Conservation (phyloP, 345 rosid species). For the Dimocarpus longan region DNA sequence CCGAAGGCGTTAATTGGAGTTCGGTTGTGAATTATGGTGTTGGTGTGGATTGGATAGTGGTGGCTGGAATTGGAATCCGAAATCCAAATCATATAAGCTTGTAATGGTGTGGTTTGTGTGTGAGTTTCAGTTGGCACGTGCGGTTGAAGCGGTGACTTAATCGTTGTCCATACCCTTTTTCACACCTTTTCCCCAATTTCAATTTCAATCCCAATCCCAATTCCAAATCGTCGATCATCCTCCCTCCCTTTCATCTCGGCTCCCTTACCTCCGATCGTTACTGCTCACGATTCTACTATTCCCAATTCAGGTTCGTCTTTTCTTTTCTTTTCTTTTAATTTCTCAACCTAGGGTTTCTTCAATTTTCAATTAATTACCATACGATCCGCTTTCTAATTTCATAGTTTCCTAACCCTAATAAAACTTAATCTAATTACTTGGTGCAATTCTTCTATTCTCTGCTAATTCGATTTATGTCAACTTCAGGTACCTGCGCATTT, state of each 20-base stretch:
- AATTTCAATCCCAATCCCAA: not conserved
- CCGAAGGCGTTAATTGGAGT: too few species aligned
- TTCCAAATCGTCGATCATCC: slow-evolving; percentile 18
- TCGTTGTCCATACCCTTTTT: not conserved
- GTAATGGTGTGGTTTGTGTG: not conserved
- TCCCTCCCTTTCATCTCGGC: not conserved
- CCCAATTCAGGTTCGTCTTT: slow-evolving; percentile 16
- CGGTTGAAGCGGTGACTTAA: slow-evolving; percentile 19
- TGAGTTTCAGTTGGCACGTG: slow-evolving; percentile 15
- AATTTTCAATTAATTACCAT: not conserved
- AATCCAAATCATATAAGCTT: not conserved
- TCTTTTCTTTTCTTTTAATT: not conserved
- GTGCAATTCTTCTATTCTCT: not conserved
- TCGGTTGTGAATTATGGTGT: too few species aligned
- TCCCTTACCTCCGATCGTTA: slow-evolving; percentile 4
- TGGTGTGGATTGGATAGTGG: too few species aligned
- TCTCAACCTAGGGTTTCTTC: slow-evolving; percentile 16
- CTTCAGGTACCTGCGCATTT: slow-evolving; percentile 13
- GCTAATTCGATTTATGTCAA: not conserved
- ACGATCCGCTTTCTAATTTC: slow-evolving; percentile 10
- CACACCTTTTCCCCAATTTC: slow-evolving; percentile 1
- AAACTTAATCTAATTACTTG: slow-evolving; percentile 5
- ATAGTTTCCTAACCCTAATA: not conserved
- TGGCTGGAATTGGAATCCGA: not conserved
- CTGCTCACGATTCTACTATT: slow-evolving; percentile 1